phyloP scores from a whole-genome alignment of 352 stramenopile genomes.

The Phytophthora sp. region DNA sequence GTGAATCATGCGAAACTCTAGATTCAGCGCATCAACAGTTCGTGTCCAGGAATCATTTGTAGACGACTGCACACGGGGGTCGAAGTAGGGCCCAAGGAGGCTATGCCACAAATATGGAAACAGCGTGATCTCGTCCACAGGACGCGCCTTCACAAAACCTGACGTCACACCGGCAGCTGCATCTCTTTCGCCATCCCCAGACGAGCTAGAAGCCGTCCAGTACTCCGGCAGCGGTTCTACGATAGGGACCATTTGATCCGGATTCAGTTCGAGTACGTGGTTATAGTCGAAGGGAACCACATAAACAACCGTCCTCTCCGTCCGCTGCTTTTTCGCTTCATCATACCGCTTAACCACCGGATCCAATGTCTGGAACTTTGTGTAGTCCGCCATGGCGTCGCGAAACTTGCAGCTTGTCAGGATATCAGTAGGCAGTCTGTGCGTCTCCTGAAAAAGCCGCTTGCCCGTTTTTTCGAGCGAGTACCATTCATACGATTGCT shows the following conservation, averaged over 20 bases:
- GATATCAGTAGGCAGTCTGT: slow-evolving; percentile 39
- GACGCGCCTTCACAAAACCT: slow-evolving; percentile 40
- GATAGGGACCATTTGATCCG: slow-evolving; percentile 37
- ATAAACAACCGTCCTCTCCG: slow-evolving; percentile 39
- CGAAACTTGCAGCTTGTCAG: slow-evolving; percentile 48
- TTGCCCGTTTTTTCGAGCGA: slow-evolving; percentile 48
- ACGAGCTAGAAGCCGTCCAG: slow-evolving; percentile 21
- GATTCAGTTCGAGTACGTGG: slow-evolving; percentile 39
- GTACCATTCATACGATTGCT: slow-evolving; percentile 72
- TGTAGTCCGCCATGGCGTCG: slow-evolving; percentile 26
- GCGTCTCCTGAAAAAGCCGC: slow-evolving; percentile 36
- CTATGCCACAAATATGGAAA: slow-evolving; percentile 70
- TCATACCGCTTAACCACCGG: slow-evolving; percentile 26
- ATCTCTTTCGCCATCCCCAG: slow-evolving; percentile 14
- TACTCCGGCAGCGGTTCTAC: slow-evolving; percentile 20
- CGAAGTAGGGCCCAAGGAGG: slow-evolving; percentile 55
- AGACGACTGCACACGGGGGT: slow-evolving; percentile 28
- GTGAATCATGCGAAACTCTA: slow-evolving; percentile 51
- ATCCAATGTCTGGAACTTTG: slow-evolving; percentile 32
- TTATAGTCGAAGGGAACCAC: slow-evolving; percentile 56
- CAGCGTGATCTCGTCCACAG: slow-evolving; percentile 58
- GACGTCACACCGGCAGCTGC: slow-evolving; percentile 1
- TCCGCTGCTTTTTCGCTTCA: slow-evolving; percentile 10
- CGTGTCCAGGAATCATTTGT: slow-evolving; percentile 29
- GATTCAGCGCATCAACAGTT: slow-evolving; percentile 25